Conservation (phyloP, 371 early-diverging fungal genomes). For the Apophysomyces sp. region DNA sequence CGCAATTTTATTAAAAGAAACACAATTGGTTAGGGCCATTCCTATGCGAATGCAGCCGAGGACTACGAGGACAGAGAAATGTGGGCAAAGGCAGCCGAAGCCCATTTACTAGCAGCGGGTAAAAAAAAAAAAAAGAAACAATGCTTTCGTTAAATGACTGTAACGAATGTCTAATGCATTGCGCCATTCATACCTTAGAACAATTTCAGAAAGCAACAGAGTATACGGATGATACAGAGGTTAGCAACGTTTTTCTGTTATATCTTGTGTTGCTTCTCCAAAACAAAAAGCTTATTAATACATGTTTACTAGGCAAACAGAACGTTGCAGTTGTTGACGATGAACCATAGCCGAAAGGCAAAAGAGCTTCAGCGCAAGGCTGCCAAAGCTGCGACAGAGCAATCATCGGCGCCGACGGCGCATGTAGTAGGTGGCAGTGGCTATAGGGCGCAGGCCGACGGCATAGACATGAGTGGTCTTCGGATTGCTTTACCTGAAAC, state of each 20-base stretch:
- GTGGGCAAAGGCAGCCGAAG: slow-evolving; percentile 47
- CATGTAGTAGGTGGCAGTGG: not conserved
- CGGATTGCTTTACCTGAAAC: slow-evolving; percentile 11
- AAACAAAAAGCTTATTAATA: not conserved
- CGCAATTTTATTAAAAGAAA: not conserved
- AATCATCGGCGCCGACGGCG: slow-evolving; percentile 4
- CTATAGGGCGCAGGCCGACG: not conserved
- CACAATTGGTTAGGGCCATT: slow-evolving; percentile 39
- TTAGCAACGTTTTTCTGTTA: slow-evolving; percentile 8
- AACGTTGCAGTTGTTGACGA: slow-evolving; percentile 26
- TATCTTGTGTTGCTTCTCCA: not conserved
- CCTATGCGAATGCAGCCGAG: slow-evolving; percentile 51
- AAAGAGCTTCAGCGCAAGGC: slow-evolving; percentile 27
- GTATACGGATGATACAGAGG: slow-evolving; percentile 37
- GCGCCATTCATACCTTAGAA: slow-evolving; percentile 11
- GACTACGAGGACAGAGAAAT: slow-evolving; percentile 51
- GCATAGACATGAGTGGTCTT: slow-evolving; percentile 11
- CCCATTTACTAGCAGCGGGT: slow-evolving; percentile 52
- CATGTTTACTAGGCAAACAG: slow-evolving; percentile 31
- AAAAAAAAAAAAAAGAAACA: not conserved
- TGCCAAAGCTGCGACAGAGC: slow-evolving; percentile 4
- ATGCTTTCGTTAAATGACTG: too few species aligned
- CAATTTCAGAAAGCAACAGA: slow-evolving; percentile 38
- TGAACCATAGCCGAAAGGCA: slow-evolving; percentile 37
- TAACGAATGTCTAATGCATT: too few species aligned